Percentiles rank a stretch among this genome's conserved stretches.
These are phyloP conservation scores for Blepharisma stoltei DNA, from an alignment of 73 alveolate genomes.

Conservation along the genomic window DNA sequence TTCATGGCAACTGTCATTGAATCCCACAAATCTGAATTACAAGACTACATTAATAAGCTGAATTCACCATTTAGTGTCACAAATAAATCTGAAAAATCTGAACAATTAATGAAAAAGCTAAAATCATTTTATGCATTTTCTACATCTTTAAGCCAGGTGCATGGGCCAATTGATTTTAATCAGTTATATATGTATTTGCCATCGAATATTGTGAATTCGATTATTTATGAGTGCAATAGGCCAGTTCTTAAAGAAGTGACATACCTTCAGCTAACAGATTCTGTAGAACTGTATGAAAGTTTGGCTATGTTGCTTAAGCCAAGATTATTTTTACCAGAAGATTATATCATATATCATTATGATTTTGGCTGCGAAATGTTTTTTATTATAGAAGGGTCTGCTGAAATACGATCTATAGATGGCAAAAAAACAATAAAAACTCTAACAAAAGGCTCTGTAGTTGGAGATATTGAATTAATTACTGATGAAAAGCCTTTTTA, in stretches of 20 bases:
- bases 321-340: constrained; percentile 53
- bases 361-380: constrained; percentile 68
- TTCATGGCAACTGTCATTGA: constrained; percentile 48
- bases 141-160: not conserved
- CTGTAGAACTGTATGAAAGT: not conserved
- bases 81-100: not conserved
- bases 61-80: not conserved
- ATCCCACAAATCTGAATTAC: not conserved
- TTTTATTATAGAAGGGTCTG: constrained; percentile 63
- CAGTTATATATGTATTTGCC: not conserved
- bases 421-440: constrained; percentile 46
- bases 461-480: constrained; percentile 67
- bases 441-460: constrained; percentile 41
- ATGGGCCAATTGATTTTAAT: not conserved
- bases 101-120: not conserved
- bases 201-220: constrained; percentile 14
- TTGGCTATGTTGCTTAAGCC: constrained; percentile 26
- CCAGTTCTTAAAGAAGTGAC: not conserved
- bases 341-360: constrained; percentile 48
- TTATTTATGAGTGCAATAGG: not conserved
- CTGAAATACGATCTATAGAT: constrained; percentile 37
- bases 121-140: constrained; percentile 11
- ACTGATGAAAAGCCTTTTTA: constrained; percentile 37
- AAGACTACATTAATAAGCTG: constrained; percentile 4
- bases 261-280: not conserved